Conservation (phyloP, 345 rosid species). For the Camelina sativa region DNA sequence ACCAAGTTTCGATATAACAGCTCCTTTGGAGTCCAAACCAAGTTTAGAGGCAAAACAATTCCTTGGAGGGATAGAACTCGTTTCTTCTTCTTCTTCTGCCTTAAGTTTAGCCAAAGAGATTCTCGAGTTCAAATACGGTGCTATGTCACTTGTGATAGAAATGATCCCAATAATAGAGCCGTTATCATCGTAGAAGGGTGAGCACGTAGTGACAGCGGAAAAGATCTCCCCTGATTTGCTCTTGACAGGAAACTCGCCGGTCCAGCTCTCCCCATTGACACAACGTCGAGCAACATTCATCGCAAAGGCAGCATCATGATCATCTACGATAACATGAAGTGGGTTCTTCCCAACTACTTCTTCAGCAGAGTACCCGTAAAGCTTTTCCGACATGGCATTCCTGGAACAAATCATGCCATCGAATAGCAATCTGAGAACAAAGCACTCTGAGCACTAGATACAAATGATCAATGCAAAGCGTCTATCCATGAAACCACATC, state of each 20-base stretch:
- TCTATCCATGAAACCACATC: not conserved
- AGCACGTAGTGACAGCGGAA: constrained; percentile 56
- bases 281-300: constrained; percentile 56
- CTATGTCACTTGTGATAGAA: constrained; percentile 62
- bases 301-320: constrained; percentile 58
- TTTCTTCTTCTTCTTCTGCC: constrained; percentile 39
- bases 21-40: constrained; percentile 22
- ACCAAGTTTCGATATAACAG: constrained; percentile 66
- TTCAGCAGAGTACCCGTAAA: constrained; percentile 73
- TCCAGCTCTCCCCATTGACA: constrained; percentile 76
- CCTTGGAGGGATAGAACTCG: constrained; percentile 50
- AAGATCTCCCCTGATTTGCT: constrained; percentile 66
- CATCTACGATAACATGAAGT: constrained; percentile 66
- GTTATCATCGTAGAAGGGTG: constrained; percentile 73
- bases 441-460: no score
- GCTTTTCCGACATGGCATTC: constrained; percentile 82
- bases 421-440: constrained; percentile 1
- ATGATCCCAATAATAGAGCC: constrained; percentile 69
- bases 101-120: constrained; percentile 38
- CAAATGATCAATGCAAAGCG: not conserved
- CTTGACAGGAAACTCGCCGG: constrained; percentile 85
- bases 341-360: constrained; percentile 81
- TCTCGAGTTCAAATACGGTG: constrained; percentile 51
- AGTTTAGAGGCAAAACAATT: constrained; percentile 54
- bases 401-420: constrained; percentile 50